phyloP scores from a whole-genome alignment of 2,329 filamentous ascomycete genomes.

The Zasmidium citrigriseum region DNA sequence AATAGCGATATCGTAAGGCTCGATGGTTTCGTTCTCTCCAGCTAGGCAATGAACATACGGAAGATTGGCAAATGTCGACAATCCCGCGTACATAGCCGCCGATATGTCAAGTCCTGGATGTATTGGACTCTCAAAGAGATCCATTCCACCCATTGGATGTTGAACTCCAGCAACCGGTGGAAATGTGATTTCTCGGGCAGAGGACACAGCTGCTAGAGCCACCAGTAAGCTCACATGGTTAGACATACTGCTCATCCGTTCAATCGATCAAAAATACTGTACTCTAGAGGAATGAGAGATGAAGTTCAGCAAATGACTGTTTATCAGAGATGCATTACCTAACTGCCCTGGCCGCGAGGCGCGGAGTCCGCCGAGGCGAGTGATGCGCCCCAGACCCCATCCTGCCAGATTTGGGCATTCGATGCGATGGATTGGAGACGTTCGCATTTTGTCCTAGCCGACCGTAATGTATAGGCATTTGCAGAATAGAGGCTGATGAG shows the following conservation, averaged over 20 bases:
- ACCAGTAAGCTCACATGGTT: neutral
- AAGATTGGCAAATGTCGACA: slow-evolving; percentile 51
- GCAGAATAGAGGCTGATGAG: no score
- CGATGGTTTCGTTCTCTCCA: slow-evolving; percentile 36
- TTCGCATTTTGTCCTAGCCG: no score
- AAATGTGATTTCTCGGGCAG: slow-evolving; percentile 46
- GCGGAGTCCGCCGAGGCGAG: neutral
- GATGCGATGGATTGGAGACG: no score
- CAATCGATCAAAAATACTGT: no score
- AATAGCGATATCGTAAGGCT: slow-evolving; percentile 51
- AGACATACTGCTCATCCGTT: no score
- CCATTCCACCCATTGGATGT: slow-evolving; percentile 32
- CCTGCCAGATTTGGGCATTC: neutral
- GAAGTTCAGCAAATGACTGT: no score
- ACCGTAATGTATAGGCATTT: no score
- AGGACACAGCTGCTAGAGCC: neutral
- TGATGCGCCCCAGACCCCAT: neutral
- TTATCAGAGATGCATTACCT: neutral
- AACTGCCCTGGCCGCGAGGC: neutral
- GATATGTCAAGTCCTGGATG: slow-evolving; percentile 25
- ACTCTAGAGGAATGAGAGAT: neutral
- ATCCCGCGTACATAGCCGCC: slow-evolving; percentile 38
- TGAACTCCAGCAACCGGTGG: slow-evolving; percentile 41
- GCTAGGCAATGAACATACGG: slow-evolving; percentile 51
- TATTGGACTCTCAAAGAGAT: slow-evolving; percentile 8